phyloP scores from a whole-genome alignment of 2,329 filamentous ascomycete genomes.

The Aureobasidium lini region DNA sequence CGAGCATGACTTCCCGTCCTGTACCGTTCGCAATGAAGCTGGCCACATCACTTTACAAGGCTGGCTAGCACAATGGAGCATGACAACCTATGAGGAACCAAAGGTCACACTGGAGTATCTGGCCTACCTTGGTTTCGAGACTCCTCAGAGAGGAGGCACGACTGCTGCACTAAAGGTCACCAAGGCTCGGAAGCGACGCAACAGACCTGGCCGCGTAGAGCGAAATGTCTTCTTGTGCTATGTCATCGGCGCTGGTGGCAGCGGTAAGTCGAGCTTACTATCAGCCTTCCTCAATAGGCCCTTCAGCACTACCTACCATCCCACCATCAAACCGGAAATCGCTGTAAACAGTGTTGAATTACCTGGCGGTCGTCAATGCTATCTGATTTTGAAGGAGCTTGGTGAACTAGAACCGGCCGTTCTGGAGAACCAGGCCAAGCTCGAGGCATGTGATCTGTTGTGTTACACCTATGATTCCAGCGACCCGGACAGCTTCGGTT shows the following conservation, averaged over 20 bases:
- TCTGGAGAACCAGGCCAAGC: slow-evolving; percentile 80
- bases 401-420: slow-evolving; percentile 94
- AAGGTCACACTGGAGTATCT: slow-evolving; percentile 94
- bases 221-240: slow-evolving; percentile 94
- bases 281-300: slow-evolving; percentile 86
- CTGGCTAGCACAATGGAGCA: slow-evolving; percentile 98
- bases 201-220: slow-evolving; percentile 76
- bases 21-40: slow-evolving; percentile 89
- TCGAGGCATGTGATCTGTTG: slow-evolving; percentile 87
- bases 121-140: slow-evolving; percentile 91
- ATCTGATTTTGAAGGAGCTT: slow-evolving; percentile 89
- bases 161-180: slow-evolving; percentile 89
- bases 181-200: slow-evolving; percentile 78
- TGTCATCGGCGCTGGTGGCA: slow-evolving; percentile 73
- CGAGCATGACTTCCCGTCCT: slow-evolving; percentile 83
- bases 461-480: slow-evolving; percentile 97
- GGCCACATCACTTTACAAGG: slow-evolving; percentile 94
- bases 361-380: slow-evolving; percentile 92
- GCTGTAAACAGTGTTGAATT: slow-evolving; percentile 96
- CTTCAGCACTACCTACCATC: slow-evolving; percentile 76
- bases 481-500: slow-evolving; percentile 89
- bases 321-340: slow-evolving; percentile 88
- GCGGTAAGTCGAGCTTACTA: slow-evolving; percentile 85
- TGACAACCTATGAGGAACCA: slow-evolving; percentile 96
- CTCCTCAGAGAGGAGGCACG: slow-evolving; percentile 61